Conservation (phyloP, 768 basidiomycete species). For the Leccinum subgranulosum region DNA sequence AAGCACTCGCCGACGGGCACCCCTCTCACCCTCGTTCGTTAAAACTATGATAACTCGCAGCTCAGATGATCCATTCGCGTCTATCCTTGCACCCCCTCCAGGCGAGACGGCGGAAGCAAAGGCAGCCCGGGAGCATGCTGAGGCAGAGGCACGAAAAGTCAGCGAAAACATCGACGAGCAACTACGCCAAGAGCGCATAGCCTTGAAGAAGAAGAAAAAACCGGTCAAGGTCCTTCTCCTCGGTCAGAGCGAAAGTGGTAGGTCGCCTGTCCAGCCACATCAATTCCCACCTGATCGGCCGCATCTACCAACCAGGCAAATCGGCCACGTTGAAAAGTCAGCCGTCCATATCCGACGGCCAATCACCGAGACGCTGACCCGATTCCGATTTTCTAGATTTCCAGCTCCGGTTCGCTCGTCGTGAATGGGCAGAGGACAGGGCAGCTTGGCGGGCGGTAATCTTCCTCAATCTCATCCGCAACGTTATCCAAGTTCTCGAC, state of each 20-base stretch:
- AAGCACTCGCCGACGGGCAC: neutral
- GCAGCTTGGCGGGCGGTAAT: conserved; percentile 73
- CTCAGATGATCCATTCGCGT: conserved; percentile 62
- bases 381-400: conserved; percentile 44
- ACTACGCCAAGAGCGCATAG: conserved; percentile 57
- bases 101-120: conserved; percentile 61
- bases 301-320: conserved; percentile 41
- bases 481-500: conserved; percentile 62
- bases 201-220: conserved; percentile 57
- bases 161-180: conserved; percentile 78
- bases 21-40: neutral
- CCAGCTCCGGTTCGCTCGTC: conserved; percentile 67
- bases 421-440: conserved; percentile 68
- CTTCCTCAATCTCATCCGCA: conserved; percentile 76
- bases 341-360: conserved; percentile 7
- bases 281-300: conserved; percentile 4
- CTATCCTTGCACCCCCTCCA: conserved; percentile 58
- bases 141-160: conserved; percentile 59
- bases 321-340: conserved; percentile 78
- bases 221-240: conserved; percentile 74
- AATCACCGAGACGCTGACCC: neutral
- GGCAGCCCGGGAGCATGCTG: conserved; percentile 52
- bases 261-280: conserved; percentile 9
- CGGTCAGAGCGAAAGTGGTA: conserved; percentile 72
- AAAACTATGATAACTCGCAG: conserved; percentile 25